phyloP scores from a whole-genome alignment of 73 alveolate genomes.

The Tetrahymena malaccensis region DNA sequence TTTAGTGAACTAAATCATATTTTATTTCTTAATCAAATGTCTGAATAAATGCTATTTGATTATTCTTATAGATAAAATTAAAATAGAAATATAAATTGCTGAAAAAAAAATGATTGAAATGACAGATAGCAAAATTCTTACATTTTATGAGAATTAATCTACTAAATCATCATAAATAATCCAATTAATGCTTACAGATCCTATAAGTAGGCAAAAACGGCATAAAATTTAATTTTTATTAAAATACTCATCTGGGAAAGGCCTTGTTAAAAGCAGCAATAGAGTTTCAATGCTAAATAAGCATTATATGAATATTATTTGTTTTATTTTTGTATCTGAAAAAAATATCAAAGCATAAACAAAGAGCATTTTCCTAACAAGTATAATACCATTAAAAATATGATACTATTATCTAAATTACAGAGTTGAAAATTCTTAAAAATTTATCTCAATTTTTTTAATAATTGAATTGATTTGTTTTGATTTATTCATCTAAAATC shows the following conservation, averaged over 20 bases:
- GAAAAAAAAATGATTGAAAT: not conserved
- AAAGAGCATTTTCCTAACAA: not conserved
- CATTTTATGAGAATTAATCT: not conserved
- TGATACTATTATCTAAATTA: not conserved
- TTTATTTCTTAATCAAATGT: no score
- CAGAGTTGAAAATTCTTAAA: not conserved
- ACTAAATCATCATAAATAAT: not conserved
- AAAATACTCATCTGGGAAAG: not conserved
- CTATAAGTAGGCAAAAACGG: not conserved
- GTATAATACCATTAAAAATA: not conserved
- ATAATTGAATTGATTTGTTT: not conserved
- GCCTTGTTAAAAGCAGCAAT: not conserved
- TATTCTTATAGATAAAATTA: not conserved
- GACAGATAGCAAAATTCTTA: not conserved
- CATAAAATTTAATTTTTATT: not conserved
- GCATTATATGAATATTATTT: not conserved
- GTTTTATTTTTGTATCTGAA: not conserved
- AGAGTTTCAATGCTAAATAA: not conserved
- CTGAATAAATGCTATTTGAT: not conserved
- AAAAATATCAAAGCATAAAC: not conserved
- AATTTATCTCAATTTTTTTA: not conserved
- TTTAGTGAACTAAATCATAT: not conserved
- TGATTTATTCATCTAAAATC: not conserved
- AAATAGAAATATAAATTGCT: not conserved
- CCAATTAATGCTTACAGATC: not conserved